Conservation (phyloP, 106 monocot species). For the Dendrobium catenatum region DNA sequence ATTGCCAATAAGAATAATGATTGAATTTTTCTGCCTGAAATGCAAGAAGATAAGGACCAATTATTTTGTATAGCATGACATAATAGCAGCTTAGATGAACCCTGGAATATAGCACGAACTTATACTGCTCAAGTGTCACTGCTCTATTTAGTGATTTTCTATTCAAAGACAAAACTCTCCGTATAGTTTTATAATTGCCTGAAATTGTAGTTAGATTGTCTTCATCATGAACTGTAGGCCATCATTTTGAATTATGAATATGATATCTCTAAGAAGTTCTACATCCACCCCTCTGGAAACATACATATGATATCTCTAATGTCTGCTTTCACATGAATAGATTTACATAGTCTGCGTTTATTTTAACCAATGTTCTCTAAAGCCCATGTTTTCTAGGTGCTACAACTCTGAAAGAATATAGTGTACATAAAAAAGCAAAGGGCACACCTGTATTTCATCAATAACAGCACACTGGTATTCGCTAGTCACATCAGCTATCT, state of each 20-base stretch:
- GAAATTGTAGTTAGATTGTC: too few species aligned
- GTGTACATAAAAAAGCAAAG: not conserved
- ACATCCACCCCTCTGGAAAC: too few species aligned
- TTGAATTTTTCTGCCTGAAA: not conserved
- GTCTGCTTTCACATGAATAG: not conserved
- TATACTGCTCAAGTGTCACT: too few species aligned
- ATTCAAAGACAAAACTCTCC: too few species aligned
- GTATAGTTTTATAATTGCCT: too few species aligned
- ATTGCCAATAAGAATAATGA: not conserved
- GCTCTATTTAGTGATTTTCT: too few species aligned
- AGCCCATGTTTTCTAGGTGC: not conserved
- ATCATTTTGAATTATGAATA: too few species aligned
- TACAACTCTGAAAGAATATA: not conserved
- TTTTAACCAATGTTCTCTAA: not conserved
- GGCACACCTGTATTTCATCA: constrained; percentile 91
- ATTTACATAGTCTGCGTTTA: not conserved
- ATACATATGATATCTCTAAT: not conserved
- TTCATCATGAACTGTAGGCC: too few species aligned
- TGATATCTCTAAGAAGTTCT: too few species aligned
- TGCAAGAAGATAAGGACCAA: not conserved
- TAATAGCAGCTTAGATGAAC: not conserved
- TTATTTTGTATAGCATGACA: not conserved
- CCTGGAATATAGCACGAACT: not conserved
- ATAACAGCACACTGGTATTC: constrained; percentile 81
- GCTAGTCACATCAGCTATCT: constrained; percentile 73